Evolutionary conservation across 805 yeast genomes (phyloP), one percentile per base, ranked within the genome.

Genomic region (Ogataea pilisensis): DNA sequence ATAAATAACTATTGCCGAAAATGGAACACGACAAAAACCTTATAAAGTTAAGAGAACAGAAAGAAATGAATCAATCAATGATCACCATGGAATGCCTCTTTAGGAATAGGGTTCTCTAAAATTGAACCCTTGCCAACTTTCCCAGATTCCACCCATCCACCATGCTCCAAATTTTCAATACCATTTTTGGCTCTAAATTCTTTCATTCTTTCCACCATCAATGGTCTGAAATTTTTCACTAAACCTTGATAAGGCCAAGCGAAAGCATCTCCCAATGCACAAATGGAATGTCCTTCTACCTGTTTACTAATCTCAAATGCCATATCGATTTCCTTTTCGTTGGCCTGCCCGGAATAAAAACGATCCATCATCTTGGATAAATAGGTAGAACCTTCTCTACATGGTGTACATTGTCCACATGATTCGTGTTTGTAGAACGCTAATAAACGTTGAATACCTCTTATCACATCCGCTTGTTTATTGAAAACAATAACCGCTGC

Each of bases 231-330:
- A 50, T 85, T 82, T 64, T 83, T 82, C 54, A 87, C 84, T 51
- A 86, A 75, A 43, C 95, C 95, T 68, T 87, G 95, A 48, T 87
- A 76, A 34, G 95, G 95, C 95, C 95, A 86, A 24, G 93, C 89
- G 43, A 95, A 88, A 26, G 95, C 95, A 60, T 86, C 95, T 44
- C 95, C 95, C 58, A 86, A 73, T 25, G 95, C 95, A 70, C 95
- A 86, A 57, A 86, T 86, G 38, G 95, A 85, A 67, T 87, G 95
- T 37, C 95, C 95, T 67, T 87, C 95, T 53, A 86, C 79, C 63
- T 85, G 88, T 69, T 85, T 84, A 45, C 90, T 81, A 55, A 87
- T 78, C 68, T 87, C 95, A 55, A 76, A 73, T 44, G 88, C 79
- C 85, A 78, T 79, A 59, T 87, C 95, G 55, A 87, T 87, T 65